These are phyloP conservation scores for Lentinula guzmanii DNA, from an alignment of 768 basidiomycete species.

Conservation along the genomic window DNA sequence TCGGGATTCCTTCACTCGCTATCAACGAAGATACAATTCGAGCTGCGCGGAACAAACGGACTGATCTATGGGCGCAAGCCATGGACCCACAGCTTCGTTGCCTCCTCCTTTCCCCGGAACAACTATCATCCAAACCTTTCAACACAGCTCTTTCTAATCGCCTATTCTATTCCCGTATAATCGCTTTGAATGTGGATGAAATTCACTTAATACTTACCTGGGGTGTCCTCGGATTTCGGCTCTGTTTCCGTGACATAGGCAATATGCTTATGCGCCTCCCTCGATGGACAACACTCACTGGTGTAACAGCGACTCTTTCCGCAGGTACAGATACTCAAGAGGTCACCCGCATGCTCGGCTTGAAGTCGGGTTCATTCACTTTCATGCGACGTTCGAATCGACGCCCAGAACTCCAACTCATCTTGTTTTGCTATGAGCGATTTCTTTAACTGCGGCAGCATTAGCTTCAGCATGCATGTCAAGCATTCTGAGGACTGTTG, in stretches of 20 bases:
- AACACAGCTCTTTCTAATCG: conserved; percentile 8
- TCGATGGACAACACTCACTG: background rate
- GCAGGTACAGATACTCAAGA: conserved; percentile 4
- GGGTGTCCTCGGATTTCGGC: conserved; percentile 12
- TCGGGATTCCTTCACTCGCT: conserved; percentile 2
- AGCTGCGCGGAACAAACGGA: conserved; percentile 5
- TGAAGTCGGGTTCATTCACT: conserved; percentile 4
- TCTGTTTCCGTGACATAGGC: conserved; percentile 4
- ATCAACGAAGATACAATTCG: conserved; percentile 10
- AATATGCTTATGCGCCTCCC: conserved; percentile 6
- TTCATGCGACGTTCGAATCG: conserved; percentile 13
- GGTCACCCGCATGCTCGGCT: conserved; percentile 9
- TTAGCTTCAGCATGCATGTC: conserved; percentile 8
- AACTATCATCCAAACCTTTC: conserved; percentile 11
- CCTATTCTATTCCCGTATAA: conserved; percentile 5
- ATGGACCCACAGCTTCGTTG: background rate
- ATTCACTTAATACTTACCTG: conserved; percentile 14
- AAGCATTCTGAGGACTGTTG: conserved; percentile 3
- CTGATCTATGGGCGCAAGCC: conserved; percentile 9
- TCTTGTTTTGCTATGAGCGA: background rate
- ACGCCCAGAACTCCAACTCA: conserved; percentile 6
- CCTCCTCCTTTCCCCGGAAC: conserved; percentile 16
- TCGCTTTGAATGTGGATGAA: conserved; percentile 12
- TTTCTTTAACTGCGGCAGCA: background rate
- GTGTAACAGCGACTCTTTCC: conserved; percentile 11